Conservation (phyloP, 208 protist genomes). For the Leishmania gerbilli region DNA sequence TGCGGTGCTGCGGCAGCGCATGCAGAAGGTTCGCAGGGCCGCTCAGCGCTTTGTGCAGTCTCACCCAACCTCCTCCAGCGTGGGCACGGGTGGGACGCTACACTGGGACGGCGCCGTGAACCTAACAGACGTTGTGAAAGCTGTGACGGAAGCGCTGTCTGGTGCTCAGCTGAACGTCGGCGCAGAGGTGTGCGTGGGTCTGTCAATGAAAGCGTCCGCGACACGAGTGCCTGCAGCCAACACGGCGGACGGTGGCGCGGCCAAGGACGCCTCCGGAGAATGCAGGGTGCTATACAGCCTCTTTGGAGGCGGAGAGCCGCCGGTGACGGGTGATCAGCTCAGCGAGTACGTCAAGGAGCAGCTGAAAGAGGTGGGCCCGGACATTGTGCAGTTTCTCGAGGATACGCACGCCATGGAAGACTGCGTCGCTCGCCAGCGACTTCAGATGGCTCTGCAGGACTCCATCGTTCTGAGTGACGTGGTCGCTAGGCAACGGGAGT, state of each 20-base stretch:
- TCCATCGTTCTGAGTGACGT: constrained; percentile 21
- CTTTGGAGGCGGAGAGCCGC: constrained; percentile 58
- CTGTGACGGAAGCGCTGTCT: constrained; percentile 17
- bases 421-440: constrained; percentile 41
- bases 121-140: constrained; percentile 19
- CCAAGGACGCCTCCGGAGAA: constrained; percentile 2
- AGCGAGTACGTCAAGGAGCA: constrained; percentile 75
- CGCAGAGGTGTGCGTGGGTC: constrained; percentile 21
- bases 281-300: constrained; percentile 50
- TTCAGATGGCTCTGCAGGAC: constrained; percentile 43
- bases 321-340: constrained; percentile 73
- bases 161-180: constrained; percentile 15
- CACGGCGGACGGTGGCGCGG: not conserved
- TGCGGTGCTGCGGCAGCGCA: constrained; percentile 5
- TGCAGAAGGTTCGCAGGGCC: constrained; percentile 15
- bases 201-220: constrained; percentile 8
- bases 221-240: not conserved
- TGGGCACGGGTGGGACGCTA: not conserved
- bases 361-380: constrained; percentile 31
- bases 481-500: not conserved
- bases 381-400: constrained; percentile 59
- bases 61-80: constrained; percentile 5
- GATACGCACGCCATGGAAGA: constrained; percentile 71
- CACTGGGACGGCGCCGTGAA: constrained; percentile 21
- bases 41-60: constrained; percentile 10